Evolutionary conservation across 441 rosid species (phyloP).

Genomic region (Brassica balearica): DNA sequence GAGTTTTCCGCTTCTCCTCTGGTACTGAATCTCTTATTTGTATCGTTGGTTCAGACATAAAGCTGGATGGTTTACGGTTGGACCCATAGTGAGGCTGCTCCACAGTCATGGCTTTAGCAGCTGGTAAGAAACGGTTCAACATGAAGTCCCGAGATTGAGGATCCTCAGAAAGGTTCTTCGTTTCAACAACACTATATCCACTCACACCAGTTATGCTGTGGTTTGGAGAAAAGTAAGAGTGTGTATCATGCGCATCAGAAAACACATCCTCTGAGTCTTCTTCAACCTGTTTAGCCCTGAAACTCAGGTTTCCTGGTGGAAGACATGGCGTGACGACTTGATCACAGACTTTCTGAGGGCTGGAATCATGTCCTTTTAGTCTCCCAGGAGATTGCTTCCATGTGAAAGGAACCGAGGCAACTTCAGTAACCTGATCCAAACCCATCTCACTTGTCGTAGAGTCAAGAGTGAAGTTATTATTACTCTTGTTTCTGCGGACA

Average conservation of each 20-base stretch:
- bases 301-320: constrained; percentile 47
- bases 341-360: constrained; percentile 32
- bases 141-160: constrained; percentile 74
- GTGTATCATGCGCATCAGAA: constrained; percentile 70
- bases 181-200: constrained; percentile 49
- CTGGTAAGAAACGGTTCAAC: constrained; percentile 94
- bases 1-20: constrained; percentile 36
- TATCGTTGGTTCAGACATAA: constrained; percentile 55
- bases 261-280: constrained; percentile 45
- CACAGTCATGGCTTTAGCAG: constrained; percentile 94
- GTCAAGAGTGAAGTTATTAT: constrained; percentile 8
- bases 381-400: constrained; percentile 93
- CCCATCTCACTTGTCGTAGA: not conserved
- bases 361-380: constrained; percentile 48
- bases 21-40: constrained; percentile 54
- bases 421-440: constrained; percentile 71
- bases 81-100: constrained; percentile 69
- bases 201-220: constrained; percentile 63
- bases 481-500: constrained; percentile 39
- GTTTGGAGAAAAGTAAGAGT: constrained; percentile 56
- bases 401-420: constrained; percentile 82
- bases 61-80: constrained; percentile 54
- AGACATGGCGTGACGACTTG: constrained; percentile 33
- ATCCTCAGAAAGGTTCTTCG: constrained; percentile 53
- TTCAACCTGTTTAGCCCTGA: constrained; percentile 32